Conservation (phyloP, 768 basidiomycete species). For the Podaxis mareebaensis region DNA sequence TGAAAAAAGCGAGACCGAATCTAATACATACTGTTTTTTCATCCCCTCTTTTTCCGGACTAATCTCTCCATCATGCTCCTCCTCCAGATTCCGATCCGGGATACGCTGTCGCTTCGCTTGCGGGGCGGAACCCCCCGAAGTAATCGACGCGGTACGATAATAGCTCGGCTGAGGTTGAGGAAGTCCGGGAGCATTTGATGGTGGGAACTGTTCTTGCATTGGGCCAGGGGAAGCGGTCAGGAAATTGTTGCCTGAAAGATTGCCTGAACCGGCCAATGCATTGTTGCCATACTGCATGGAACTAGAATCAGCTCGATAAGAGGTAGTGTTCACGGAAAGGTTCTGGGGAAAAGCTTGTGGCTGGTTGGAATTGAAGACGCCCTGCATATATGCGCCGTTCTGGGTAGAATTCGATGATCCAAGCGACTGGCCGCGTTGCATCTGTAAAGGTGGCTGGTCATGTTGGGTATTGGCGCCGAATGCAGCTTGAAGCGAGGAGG, state of each 20-base stretch:
- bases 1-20: slow-evolving; percentile 10
- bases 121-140: slow-evolving; percentile 20
- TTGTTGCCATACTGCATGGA: slow-evolving; percentile 6
- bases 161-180: slow-evolving; percentile 23
- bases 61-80: slow-evolving; percentile 37
- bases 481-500: slow-evolving; percentile 24
- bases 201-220: slow-evolving; percentile 28
- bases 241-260: slow-evolving; percentile 17
- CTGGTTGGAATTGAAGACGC: slow-evolving; percentile 19
- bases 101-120: slow-evolving; percentile 39
- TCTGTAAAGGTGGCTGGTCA: slow-evolving; percentile 17
- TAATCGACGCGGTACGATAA: slow-evolving; percentile 21
- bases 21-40: slow-evolving; percentile 45
- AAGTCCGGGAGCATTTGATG: slow-evolving; percentile 17
- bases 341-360: slow-evolving; percentile 6
- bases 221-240: slow-evolving; percentile 27
- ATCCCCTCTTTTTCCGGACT: slow-evolving; percentile 32
- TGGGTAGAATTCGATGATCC: slow-evolving; percentile 14
- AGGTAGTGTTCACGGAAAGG: slow-evolving; percentile 16
- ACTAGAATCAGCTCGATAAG: slow-evolving; percentile 14
- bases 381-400: slow-evolving; percentile 15
- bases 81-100: slow-evolving; percentile 32
- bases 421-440: slow-evolving; percentile 12
- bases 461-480: slow-evolving; percentile 22
- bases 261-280: slow-evolving; percentile 17